phyloP scores from a whole-genome alignment of 306 rosid species.

The Ormosia emarginata region DNA sequence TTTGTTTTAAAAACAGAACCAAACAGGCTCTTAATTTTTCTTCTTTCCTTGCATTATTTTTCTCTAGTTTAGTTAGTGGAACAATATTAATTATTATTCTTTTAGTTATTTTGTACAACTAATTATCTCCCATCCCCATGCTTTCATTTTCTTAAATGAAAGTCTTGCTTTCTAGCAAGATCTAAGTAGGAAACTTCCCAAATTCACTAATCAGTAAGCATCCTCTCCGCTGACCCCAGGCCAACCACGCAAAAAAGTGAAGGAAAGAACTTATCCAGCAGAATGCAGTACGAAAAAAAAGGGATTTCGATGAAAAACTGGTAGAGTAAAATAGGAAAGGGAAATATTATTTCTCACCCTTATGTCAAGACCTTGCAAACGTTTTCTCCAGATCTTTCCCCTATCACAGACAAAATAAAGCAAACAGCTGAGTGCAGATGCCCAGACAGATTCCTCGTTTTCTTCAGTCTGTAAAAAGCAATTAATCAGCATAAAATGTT shows the following conservation, averaged over 20 bases:
- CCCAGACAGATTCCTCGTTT: conserved; percentile 94
- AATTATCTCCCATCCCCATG: neutral
- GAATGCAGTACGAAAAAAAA: conserved; percentile 6
- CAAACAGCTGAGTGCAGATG: conserved; percentile 98
- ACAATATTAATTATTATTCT: neutral
- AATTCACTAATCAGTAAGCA: conserved; percentile 10
- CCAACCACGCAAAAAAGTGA: neutral
- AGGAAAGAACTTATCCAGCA: conserved; percentile 11
- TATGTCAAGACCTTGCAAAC: conserved; percentile 87
- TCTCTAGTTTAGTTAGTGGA: neutral
- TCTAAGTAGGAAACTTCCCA: neutral
- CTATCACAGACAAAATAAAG: conserved; percentile 95
- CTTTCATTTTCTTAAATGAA: conserved; percentile 8
- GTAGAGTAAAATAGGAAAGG: neutral
- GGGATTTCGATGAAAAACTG: conserved; percentile 6
- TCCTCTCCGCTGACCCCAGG: neutral
- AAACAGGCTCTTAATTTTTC: neutral
- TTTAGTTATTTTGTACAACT: neutral
- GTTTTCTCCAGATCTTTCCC: conserved; percentile 82
- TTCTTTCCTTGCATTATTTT: neutral
- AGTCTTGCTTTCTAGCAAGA: neutral
- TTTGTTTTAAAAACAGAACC: neutral
- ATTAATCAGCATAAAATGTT: conserved; percentile 7
- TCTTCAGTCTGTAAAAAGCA: conserved; percentile 68
- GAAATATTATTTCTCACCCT: conserved; percentile 63